Evolutionary conservation across 441 rosid species (phyloP).

Genomic region (Arabidopsis lyrata): DNA sequence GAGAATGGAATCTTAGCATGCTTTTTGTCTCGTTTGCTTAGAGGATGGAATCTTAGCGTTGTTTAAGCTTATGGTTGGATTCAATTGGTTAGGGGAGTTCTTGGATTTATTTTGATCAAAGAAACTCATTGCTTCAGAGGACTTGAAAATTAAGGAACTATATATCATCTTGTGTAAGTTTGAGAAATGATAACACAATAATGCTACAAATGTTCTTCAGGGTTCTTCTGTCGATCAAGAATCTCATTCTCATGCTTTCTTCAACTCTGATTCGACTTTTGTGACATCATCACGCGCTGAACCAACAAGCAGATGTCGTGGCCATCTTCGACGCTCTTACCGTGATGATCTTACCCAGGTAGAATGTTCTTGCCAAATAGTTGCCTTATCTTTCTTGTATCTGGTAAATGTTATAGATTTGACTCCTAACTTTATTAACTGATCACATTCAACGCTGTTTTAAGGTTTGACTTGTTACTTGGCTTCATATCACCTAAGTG

Average conservation of each 20-base stretch:
- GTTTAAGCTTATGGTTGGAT: constrained; percentile 17
- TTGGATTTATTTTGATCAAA: background rate
- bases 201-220: constrained; percentile 53
- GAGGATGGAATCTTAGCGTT: constrained; percentile 24
- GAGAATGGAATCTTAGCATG: constrained; percentile 6
- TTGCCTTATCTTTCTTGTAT: constrained; percentile 14
- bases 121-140: constrained; percentile 2
- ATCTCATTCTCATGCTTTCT: constrained; percentile 44
- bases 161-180: constrained; percentile 15
- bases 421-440: constrained; percentile 2
- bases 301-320: constrained; percentile 58
- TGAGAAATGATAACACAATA: constrained; percentile 26
- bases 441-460: constrained; percentile 7
- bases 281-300: constrained; percentile 50
- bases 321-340: constrained; percentile 72
- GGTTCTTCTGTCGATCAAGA: constrained; percentile 66
- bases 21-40: constrained; percentile 14
- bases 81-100: background rate
- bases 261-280: constrained; percentile 51
- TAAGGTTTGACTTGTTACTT: constrained; percentile 3
- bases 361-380: constrained; percentile 3
- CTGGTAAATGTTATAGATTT: constrained; percentile 1
- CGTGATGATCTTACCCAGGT: constrained; percentile 92
- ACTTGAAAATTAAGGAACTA: background rate
- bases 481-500: background rate